Evolutionary conservation across 2,329 filamentous ascomycete species (phyloP).

Genomic region (Botryosphaeria dothidea): DNA sequence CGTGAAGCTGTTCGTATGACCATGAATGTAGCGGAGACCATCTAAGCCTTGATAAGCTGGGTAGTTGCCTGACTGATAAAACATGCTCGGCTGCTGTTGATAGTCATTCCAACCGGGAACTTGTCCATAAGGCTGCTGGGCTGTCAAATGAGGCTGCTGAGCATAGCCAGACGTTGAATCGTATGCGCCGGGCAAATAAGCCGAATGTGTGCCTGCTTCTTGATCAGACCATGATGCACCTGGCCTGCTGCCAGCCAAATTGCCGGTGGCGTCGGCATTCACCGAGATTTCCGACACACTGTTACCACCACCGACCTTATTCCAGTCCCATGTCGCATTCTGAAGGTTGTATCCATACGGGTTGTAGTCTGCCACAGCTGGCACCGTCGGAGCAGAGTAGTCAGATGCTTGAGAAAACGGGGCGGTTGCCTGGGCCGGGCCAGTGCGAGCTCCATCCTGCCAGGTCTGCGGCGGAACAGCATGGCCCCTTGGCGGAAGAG

Average conservation of each 20-base stretch:
- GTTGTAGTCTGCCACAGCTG: neutral
- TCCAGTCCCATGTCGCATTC: slow-evolving; percentile 15
- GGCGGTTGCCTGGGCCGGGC: too few relatives aligned
- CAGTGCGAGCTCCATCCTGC: neutral
- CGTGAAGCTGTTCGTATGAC: slow-evolving; percentile 7
- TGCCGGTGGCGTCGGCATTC: neutral
- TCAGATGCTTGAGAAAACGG: neutral
- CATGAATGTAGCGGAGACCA: neutral
- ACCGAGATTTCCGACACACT: neutral
- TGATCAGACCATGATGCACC: neutral
- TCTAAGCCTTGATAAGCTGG: neutral
- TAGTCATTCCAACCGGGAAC: neutral
- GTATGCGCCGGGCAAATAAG: neutral
- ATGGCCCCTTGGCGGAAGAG: neutral
- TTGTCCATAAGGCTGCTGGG: neutral
- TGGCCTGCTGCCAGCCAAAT: neutral
- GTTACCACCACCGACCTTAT: neutral
- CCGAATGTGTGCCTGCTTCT: neutral
- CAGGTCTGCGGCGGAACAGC: neutral
- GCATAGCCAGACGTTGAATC: neutral
- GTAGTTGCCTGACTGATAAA: neutral
- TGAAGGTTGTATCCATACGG: slow-evolving; percentile 1
- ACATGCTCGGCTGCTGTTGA: neutral
- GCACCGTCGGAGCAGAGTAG: neutral
- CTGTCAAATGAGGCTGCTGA: neutral